Evolutionary conservation across 805 yeast genomes (phyloP), one percentile per base, ranked within the genome.

Genomic region (Saccharomycopsis capsularis): DNA sequence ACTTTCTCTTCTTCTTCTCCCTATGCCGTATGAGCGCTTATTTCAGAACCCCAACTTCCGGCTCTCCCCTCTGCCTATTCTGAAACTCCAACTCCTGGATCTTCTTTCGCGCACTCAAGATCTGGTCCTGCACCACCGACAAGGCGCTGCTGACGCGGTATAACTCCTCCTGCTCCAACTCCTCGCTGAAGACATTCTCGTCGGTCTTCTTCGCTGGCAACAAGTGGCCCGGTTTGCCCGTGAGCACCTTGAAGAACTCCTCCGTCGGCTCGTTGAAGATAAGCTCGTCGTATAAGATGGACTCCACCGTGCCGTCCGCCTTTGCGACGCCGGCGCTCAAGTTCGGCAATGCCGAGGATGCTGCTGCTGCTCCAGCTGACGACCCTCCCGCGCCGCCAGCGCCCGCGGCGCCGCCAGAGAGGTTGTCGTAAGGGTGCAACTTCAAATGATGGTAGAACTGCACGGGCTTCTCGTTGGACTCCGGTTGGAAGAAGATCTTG

Each of bases 241-340:
- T 85, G 59, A 91, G 71, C 3, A 81, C 68, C 56, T 83, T 87
- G 67, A 93, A 91, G 65, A 89, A 78, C 19, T 75, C 75, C 57
- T 93, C 98, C 4, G 96, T 89, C 2, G 99, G 99, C 64, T 93
- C 99, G 62, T 85, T 87, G 61, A 93, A 93, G 2, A 93, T 95
- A 18, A 93, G 68, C 62, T 93, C 99, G 61, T 93, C 99, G 59
- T 84, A 93, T 37, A 82, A 67, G 2, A 79, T 65, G 42, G 85
- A 74, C 53, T 79, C 75, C 2, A 85, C 84, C 1, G 71, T 67
- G 3, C 63, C 60, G 43, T 65, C 63, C 36, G 59, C 59, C 16
- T 58, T 63, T 0, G 40, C 48, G 9, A 35, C 42, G 13, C 50
- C 52, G 25, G 35, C 47, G 19, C 35, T 37, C 39, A 30, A 36